Base-by-base conservation (phyloP, 1,284 basidiomycete genomes). In the Entoloma clypeatum region DNA sequence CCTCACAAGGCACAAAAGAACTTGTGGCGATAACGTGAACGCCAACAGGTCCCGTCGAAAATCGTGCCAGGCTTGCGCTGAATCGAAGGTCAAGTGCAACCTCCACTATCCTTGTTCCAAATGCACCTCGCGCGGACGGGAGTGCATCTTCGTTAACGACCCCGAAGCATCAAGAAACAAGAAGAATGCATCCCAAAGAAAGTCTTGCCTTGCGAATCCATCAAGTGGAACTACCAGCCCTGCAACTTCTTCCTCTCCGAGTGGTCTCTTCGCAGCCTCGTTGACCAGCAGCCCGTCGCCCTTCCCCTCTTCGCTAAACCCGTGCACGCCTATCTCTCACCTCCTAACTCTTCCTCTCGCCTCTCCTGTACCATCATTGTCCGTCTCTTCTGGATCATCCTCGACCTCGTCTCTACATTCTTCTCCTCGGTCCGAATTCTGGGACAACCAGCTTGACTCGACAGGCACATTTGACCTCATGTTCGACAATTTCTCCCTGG, bases 81-180 rank as follows among this genome's bases (percentile, higher is more conserved):
- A 81, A 49, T 81, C 80, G 19, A 84, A 84, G 60, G 73, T 82
- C 18, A 81, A 79, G 63, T 84, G 81, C 56, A 78, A 83, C 56
- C 64, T 81, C n/a, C 71, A 77, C 51, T 71, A 68, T 43, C 81
- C 81, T 18, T 84, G 81, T 55, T 72, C 77, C 11, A 79, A 80
- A 52, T 84, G 81, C 57, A 62, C 63, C 29, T 63, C 75, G 39
- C 72, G 78, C 49, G 75, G 77, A 38, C 70, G 74, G 49, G 73
- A 78, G 45, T 83, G 81, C 58, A 56, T 80, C 22, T 81, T 80
- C 59, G 67, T 75, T 56, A 70, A 68, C 56, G 61, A 71, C 55
- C 61, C 72, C 31, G 63, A 64, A 43, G 54, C 62, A 7, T 65
- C 65, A 16, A 57, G 65, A 41, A 66, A 59, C 41, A 67, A 63